These are phyloP conservation scores for Allantophomopsis cytisporea DNA, from an alignment of 2,329 filamentous ascomycete genomes.

Conservation along the genomic window DNA sequence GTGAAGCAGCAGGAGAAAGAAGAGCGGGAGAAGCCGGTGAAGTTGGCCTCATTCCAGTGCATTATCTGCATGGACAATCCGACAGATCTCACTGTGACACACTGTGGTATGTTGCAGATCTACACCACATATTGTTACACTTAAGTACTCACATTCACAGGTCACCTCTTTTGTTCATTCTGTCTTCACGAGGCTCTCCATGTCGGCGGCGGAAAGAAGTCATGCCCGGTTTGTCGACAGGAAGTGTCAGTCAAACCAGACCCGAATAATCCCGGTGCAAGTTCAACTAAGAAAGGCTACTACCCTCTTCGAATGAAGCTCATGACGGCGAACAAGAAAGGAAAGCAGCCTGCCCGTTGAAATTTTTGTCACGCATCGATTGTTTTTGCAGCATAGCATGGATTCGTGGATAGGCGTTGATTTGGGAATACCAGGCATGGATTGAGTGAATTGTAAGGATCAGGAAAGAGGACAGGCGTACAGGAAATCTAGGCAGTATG, in stretches of 20 bases:
- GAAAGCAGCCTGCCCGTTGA: conserved; percentile 23
- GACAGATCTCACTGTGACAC: conserved; percentile 44
- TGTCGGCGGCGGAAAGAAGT: conserved; percentile 37
- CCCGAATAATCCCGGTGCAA: too few species aligned
- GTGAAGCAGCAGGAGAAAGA: conserved; percentile 25
- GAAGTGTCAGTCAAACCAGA: conserved; percentile 23
- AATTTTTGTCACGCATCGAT: neutral
- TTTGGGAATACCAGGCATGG: too few species aligned
- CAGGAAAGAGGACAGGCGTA: too few species aligned
- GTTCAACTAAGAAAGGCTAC: conserved; percentile 19
- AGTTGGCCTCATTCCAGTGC: conserved; percentile 45
- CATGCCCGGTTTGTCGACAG: conserved; percentile 50
- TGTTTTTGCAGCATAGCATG: too few species aligned
- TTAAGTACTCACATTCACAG: conserved; percentile 21
- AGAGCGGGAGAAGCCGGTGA: conserved; percentile 30
- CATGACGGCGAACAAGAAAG: conserved; percentile 40
- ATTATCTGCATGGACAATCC: conserved; percentile 55
- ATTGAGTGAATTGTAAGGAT: too few species aligned
- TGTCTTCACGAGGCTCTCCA: conserved; percentile 48
- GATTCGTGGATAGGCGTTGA: too few species aligned
- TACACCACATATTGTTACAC: neutral
- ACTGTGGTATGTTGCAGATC: conserved; percentile 40
- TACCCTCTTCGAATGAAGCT: conserved; percentile 50
- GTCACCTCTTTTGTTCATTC: conserved; percentile 49
- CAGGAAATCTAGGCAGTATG: too few species aligned